A percentile compares a stretch with the other conserved stretches of the same genome.
These are phyloP conservation scores for Ganoderma lingzhi DNA, from an alignment of 1,284 basidiomycete genomes.

Conservation along the genomic window DNA sequence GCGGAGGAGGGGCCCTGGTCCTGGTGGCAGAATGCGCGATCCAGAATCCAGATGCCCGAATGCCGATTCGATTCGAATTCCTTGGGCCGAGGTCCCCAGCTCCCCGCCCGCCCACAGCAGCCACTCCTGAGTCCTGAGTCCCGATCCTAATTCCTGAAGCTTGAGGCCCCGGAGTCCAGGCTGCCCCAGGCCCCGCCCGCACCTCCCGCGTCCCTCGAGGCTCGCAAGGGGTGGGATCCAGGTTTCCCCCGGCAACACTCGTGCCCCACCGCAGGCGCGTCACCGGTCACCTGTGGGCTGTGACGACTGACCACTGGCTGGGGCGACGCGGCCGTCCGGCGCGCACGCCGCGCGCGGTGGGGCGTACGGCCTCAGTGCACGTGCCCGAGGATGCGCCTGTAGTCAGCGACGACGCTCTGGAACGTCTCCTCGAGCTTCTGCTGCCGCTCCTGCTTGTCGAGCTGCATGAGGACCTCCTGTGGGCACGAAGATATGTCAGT, in stretches of 20 bases:
- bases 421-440: slow-evolving; percentile 96
- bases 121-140: background rate
- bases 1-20: background rate
- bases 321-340: slow-evolving; percentile 1
- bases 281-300: background rate
- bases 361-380: slow-evolving; percentile 23
- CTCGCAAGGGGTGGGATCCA: background rate
- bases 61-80: background rate
- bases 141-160: background rate
- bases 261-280: background rate
- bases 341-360: background rate
- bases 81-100: slow-evolving; percentile 4
- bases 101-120: background rate
- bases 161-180: slow-evolving; percentile 2
- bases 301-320: background rate
- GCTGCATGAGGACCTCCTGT: slow-evolving; percentile 87
- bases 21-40: too few relatives aligned
- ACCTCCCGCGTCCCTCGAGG: background rate
- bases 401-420: slow-evolving; percentile 87
- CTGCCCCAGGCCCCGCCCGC: background rate
- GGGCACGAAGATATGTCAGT: background rate
- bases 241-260: background rate
- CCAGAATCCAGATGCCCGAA: background rate
- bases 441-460: slow-evolving; percentile 86
- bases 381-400: slow-evolving; percentile 79